phyloP scores from a whole-genome alignment of 176 grass and related monocot species.

The Olyra latifolia region DNA sequence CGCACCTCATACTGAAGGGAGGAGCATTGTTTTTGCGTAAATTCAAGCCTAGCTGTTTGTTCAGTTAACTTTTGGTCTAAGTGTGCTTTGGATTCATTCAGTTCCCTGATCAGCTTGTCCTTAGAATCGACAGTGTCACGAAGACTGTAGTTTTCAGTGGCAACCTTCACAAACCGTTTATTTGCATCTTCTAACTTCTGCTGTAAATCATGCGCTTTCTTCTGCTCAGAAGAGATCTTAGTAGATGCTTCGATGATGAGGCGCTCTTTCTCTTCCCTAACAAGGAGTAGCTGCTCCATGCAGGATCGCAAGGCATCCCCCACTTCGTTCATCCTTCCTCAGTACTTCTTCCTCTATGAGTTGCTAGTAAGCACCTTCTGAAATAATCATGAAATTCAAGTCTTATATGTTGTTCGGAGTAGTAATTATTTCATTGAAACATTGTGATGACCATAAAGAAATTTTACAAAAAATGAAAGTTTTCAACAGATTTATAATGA shows the following conservation, averaged over 20 bases:
- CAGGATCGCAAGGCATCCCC: constrained; percentile 38
- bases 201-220: constrained; percentile 34
- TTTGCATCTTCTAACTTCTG: constrained; percentile 46
- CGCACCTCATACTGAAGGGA: constrained; percentile 63
- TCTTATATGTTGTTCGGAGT: not conserved
- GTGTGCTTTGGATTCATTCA: constrained; percentile 44
- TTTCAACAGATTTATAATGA: not conserved
- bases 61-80: constrained; percentile 46
- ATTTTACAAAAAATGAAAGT: not conserved
- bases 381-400: constrained; percentile 41
- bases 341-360: constrained; percentile 28
- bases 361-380: constrained; percentile 26
- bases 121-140: constrained; percentile 42
- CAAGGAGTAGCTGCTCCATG: constrained; percentile 36
- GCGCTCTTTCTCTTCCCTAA: constrained; percentile 53
- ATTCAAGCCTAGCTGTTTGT: constrained; percentile 43
- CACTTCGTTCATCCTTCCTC: constrained; percentile 29
- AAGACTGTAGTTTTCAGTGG: constrained; percentile 52
- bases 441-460: not conserved
- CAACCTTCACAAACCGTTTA: constrained; percentile 40
- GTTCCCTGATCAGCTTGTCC: constrained; percentile 57
- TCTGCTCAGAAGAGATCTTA: constrained; percentile 45
- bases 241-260: constrained; percentile 41
- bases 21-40: constrained; percentile 50
- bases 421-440: not conserved